Evolutionary conservation across 2,329 filamentous ascomycete species (phyloP).

Genomic region (Arthrobotrys sinensis): DNA sequence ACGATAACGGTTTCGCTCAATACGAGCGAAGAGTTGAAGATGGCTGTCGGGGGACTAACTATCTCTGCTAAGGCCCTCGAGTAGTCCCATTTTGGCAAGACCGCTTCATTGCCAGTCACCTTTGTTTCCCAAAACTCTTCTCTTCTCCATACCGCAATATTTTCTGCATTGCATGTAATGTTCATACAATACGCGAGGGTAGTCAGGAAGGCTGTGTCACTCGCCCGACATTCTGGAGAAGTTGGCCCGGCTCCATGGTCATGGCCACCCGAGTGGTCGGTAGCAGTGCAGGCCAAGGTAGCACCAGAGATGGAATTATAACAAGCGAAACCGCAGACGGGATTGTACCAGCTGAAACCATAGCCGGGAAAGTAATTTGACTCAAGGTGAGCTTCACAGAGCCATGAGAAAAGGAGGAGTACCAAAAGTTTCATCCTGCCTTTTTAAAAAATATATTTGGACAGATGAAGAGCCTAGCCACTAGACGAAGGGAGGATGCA

Average conservation of each 20-base stretch:
- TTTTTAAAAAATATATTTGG: neutral
- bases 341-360: conserved; percentile 16
- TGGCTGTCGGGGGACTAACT: conserved; percentile 32
- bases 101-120: conserved; percentile 50
- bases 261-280: conserved; percentile 20
- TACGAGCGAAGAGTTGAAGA: conserved; percentile 22
- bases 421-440: neutral
- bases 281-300: conserved; percentile 9
- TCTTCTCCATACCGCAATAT: conserved; percentile 61
- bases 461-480: too few relatives aligned
- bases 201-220: conserved; percentile 64
- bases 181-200: conserved; percentile 66
- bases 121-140: conserved; percentile 64
- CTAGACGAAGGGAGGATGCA: too few relatives aligned
- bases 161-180: conserved; percentile 60
- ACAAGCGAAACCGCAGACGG: conserved; percentile 19
- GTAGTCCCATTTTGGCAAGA: conserved; percentile 65
- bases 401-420: neutral
- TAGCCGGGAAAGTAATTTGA: conserved; percentile 13
- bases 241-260: conserved; percentile 49
- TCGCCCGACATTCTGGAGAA: conserved; percentile 64
- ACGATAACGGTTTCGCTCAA: conserved; percentile 25
- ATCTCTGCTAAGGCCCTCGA: conserved; percentile 59
- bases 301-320: conserved; percentile 21
- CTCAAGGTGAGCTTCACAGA: conserved; percentile 2